Percentiles rank a stretch among this genome's conserved stretches.
These are phyloP conservation scores for Naganishia kalamii DNA, from an alignment of 768 basidiomycete species.

Conservation along the genomic window DNA sequence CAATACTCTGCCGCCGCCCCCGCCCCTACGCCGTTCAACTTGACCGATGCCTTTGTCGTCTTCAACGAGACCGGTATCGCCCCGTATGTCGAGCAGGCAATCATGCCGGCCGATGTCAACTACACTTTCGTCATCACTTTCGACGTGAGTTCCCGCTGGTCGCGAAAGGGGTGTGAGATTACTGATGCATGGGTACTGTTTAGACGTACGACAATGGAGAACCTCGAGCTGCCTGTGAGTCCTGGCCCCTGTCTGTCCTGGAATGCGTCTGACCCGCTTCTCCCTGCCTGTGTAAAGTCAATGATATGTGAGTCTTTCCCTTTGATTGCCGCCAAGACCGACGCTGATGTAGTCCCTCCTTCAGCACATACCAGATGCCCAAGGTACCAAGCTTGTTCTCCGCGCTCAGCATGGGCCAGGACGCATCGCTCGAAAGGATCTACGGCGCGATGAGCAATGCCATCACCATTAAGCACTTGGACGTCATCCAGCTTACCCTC, in stretches of 20 bases:
- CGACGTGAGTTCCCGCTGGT: slow-evolving; percentile 47
- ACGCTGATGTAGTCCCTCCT: slow-evolving; percentile 52
- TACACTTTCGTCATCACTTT: slow-evolving; percentile 69
- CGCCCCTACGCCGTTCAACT: slow-evolving; percentile 54
- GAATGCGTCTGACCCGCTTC: neutral
- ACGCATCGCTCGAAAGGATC: slow-evolving; percentile 54
- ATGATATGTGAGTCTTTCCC: slow-evolving; percentile 28
- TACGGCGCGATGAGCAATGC: slow-evolving; percentile 71
- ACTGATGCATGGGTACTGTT: neutral
- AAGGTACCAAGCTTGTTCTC: slow-evolving; percentile 72
- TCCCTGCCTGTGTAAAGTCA: slow-evolving; percentile 22
- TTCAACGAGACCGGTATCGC: slow-evolving; percentile 65
- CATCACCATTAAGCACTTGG: slow-evolving; percentile 63
- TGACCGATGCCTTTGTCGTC: slow-evolving; percentile 50
- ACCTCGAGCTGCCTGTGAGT: slow-evolving; percentile 46
- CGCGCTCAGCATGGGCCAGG: slow-evolving; percentile 63
- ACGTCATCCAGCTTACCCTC: slow-evolving; percentile 67
- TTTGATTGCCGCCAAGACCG: neutral
- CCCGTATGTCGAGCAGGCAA: slow-evolving; percentile 55
- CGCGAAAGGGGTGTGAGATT: neutral
- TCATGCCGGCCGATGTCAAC: slow-evolving; percentile 52
- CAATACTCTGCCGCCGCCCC: slow-evolving; percentile 60
- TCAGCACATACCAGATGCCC: slow-evolving; percentile 48
- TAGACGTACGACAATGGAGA: slow-evolving; percentile 54
- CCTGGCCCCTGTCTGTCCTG: neutral